Percentiles rank a stretch among this genome's conserved stretches.
Evolutionary conservation across 2,329 filamentous ascomycete species (phyloP).

Genomic region (Diaporthe nobilis): DNA sequence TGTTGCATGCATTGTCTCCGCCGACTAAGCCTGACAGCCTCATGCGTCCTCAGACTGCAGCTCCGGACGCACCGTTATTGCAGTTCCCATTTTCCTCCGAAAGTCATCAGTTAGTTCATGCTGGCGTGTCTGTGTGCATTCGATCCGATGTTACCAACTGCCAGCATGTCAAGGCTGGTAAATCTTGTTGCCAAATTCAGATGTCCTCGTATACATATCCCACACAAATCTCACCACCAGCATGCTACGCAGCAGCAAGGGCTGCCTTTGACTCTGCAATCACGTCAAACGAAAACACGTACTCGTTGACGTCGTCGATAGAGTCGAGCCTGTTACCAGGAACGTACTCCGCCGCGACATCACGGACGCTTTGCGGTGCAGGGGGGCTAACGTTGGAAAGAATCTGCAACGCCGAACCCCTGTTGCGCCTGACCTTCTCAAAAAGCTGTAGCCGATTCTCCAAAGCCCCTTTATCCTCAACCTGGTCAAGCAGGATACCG

Average conservation of each 20-base stretch:
- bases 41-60: neutral
- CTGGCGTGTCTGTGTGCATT: neutral
- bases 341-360: slow-evolving; percentile 8
- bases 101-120: neutral
- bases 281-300: slow-evolving; percentile 28
- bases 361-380: slow-evolving; percentile 12
- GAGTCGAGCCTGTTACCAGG: slow-evolving; percentile 17
- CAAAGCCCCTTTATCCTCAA: neutral
- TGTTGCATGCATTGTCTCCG: neutral
- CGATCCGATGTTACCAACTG: neutral
- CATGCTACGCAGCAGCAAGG: neutral
- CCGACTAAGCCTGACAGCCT: neutral
- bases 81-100: neutral
- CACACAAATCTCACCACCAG: too few relatives aligned
- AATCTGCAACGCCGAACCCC: slow-evolving; percentile 26
- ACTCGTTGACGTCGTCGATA: slow-evolving; percentile 17
- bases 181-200: too few relatives aligned
- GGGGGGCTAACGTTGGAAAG: slow-evolving; percentile 14
- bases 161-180: neutral
- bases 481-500: slow-evolving; percentile 15
- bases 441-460: slow-evolving; percentile 13
- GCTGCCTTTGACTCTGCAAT: slow-evolving; percentile 27
- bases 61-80: too few relatives aligned
- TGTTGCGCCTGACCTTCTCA: slow-evolving; percentile 27
- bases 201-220: neutral